Evolutionary conservation across 345 rosid genomes (phyloP).

Genomic region (Passiflora organensis): DNA sequence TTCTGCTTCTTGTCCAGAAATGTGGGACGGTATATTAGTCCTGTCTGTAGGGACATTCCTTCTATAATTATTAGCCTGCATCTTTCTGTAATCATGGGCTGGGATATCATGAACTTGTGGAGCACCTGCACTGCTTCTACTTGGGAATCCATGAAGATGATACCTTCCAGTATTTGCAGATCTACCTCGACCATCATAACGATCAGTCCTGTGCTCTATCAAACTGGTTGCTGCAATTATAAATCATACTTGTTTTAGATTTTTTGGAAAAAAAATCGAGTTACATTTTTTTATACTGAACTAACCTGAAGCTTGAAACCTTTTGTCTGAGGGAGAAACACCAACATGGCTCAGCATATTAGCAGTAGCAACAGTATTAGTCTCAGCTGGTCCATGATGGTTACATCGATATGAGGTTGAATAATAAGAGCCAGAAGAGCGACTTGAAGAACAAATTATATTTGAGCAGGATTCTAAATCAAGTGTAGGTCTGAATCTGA

Average conservation of each 20-base stretch:
- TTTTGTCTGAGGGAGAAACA: not conserved
- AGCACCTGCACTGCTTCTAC: slow-evolving; percentile 19
- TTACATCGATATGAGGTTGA: not conserved
- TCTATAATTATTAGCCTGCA: not conserved
- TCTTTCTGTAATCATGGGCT: slow-evolving; percentile 1
- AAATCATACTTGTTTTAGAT: slow-evolving; percentile 11
- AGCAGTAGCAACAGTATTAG: slow-evolving; percentile 10
- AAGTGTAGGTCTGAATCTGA: slow-evolving; percentile 16
- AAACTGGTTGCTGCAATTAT: slow-evolving; percentile 19
- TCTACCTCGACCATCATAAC: slow-evolving; percentile 16
- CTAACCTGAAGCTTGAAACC: slow-evolving; percentile 21
- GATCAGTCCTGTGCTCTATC: slow-evolving; percentile 18
- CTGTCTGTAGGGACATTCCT: not conserved
- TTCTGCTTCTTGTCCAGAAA: slow-evolving; percentile 8
- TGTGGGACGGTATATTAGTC: not conserved
- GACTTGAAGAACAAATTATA: not conserved
- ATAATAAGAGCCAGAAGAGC: not conserved
- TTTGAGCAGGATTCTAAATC: slow-evolving; percentile 12
- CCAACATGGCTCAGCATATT: slow-evolving; percentile 11
- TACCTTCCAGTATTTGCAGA: slow-evolving; percentile 11
- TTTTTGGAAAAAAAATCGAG: not conserved
- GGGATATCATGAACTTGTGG: slow-evolving; percentile 9
- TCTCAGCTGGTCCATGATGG: not conserved
- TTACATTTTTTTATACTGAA: slow-evolving; percentile 3
- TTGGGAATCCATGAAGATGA: slow-evolving; percentile 13